phyloP scores from a whole-genome alignment of 805 yeast species.

The Yarrowia divulgata region DNA sequence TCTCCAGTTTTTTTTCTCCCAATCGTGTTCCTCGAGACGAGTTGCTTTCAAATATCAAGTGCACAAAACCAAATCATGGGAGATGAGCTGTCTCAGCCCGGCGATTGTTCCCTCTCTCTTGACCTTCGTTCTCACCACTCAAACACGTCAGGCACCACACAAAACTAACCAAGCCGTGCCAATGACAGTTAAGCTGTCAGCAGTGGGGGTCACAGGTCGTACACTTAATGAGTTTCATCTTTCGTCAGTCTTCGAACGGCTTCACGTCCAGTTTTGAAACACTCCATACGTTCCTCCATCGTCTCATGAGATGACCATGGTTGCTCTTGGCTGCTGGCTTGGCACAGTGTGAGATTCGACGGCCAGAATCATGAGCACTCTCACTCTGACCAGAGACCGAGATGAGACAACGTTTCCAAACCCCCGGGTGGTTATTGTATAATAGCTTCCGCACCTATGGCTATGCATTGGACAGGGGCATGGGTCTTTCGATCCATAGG shows the following conservation, averaged over 20 bases:
- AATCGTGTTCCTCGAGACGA: background rate
- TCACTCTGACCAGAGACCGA: too few species aligned
- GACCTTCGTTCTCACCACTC: background rate
- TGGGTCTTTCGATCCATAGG: background rate
- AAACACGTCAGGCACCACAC: background rate
- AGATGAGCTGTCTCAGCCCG: background rate
- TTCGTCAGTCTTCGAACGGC: too few species aligned
- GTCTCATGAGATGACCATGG: too few species aligned
- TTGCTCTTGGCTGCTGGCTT: background rate
- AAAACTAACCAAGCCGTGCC: background rate
- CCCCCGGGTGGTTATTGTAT: background rate
- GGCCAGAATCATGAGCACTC: too few species aligned
- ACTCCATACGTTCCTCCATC: too few species aligned
- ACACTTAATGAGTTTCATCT: too few species aligned
- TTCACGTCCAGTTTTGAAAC: too few species aligned
- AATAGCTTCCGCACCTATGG: background rate
- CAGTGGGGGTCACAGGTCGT: too few species aligned
- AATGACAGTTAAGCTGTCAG: background rate
- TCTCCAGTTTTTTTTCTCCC: too few species aligned
- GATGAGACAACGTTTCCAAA: background rate
- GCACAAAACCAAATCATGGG: background rate
- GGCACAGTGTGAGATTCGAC: background rate
- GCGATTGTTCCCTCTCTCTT: background rate
- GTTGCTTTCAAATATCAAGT: conserved; percentile 2
- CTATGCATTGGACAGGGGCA: background rate